These are phyloP conservation scores for Sphaerosporella brunnea DNA, from an alignment of 495 filamentous ascomycete genomes.

Conservation along the genomic window DNA sequence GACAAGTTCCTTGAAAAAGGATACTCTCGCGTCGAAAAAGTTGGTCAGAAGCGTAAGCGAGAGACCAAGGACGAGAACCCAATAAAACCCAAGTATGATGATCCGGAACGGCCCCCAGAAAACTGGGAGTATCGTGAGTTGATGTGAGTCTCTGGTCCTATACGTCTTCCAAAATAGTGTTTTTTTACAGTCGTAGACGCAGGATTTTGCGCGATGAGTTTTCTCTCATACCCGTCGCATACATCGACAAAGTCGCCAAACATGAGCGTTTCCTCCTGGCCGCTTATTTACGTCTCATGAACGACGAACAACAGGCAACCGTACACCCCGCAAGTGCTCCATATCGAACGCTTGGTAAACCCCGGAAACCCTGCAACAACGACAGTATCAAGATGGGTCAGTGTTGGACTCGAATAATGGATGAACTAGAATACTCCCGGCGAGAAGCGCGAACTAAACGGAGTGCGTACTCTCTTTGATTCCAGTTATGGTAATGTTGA, in stretches of 20 bases:
- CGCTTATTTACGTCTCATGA: too few species aligned
- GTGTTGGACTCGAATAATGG: conserved; percentile 13
- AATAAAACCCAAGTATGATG: conserved; percentile 26
- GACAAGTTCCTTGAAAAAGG: conserved; percentile 26
- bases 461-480: not conserved
- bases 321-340: conserved; percentile 7
- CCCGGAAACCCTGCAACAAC: conserved; percentile 15
- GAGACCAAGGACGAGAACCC: conserved; percentile 27
- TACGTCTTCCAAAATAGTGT: not conserved
- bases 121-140: conserved; percentile 22
- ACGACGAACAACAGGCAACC: not conserved
- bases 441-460: conserved; percentile 22
- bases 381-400: conserved; percentile 13
- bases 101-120: conserved; percentile 13
- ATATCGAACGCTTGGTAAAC: conserved; percentile 23
- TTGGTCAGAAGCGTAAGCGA: not conserved
- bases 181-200: conserved; percentile 17
- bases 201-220: conserved; percentile 34
- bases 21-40: conserved; percentile 23
- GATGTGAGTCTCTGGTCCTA: conserved; percentile 23
- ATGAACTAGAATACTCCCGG: conserved; percentile 18
- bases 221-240: conserved; percentile 30
- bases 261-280: not conserved
- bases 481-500: conserved; percentile 4
- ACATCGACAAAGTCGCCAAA: conserved; percentile 28